These are phyloP conservation scores for Bipolaris oryzae DNA, from an alignment of 2,329 filamentous ascomycete species.

Conservation along the genomic window DNA sequence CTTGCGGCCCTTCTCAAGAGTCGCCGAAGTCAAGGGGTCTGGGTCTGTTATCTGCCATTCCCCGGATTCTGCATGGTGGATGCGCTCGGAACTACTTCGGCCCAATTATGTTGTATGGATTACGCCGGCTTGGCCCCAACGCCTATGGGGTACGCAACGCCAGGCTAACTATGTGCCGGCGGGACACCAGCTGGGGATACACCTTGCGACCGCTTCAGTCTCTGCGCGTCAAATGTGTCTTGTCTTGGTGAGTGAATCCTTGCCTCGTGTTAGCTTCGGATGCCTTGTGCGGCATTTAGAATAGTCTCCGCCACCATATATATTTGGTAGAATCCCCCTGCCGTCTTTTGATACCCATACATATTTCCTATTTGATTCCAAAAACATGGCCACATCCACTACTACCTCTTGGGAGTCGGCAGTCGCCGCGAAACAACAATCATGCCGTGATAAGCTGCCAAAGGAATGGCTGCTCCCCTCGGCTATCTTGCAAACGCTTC, in stretches of 20 bases:
- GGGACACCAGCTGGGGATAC: neutral
- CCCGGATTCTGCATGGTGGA: slow-evolving; percentile 1
- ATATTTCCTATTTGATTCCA: neutral
- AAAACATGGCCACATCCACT: neutral
- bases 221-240: neutral
- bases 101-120: slow-evolving; percentile 3
- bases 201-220: neutral
- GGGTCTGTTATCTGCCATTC: neutral
- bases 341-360: neutral
- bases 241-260: neutral
- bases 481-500: slow-evolving; percentile 5
- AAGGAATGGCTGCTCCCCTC: slow-evolving; percentile 48
- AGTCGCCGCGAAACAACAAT: slow-evolving; percentile 4
- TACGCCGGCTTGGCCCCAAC: slow-evolving; percentile 9
- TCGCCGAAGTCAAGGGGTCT: neutral
- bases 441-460: slow-evolving; percentile 40
- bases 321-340: neutral
- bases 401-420: slow-evolving; percentile 4
- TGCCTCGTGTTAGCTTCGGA: neutral
- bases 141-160: neutral
- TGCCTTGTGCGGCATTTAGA: neutral
- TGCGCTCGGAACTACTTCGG: neutral
- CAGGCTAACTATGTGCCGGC: slow-evolving; percentile 4
- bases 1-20: neutral
- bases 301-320: neutral